Percentiles rank a stretch among this genome's conserved stretches.
Conservation (phyloP, 352 stramenopile genomes). For the Pythium angustatum region DNA sequence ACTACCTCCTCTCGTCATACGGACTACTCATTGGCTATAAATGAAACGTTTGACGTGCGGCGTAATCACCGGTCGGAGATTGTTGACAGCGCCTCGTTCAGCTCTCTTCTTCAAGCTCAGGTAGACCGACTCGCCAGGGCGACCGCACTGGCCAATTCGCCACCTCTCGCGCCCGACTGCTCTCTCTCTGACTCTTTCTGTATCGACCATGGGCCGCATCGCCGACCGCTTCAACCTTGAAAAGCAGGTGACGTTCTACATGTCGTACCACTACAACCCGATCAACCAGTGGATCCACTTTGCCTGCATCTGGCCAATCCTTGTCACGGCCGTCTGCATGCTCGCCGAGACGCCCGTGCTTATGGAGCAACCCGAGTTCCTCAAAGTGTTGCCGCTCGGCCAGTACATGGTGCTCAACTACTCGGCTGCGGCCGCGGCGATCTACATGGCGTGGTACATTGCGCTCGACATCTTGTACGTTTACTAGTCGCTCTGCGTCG, state of each 20-base stretch:
- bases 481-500: not conserved
- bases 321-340: conserved; percentile 51
- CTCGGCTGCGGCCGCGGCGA: conserved; percentile 27
- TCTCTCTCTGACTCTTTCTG: not conserved
- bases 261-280: conserved; percentile 60
- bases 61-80: not conserved
- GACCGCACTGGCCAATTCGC: conserved; percentile 1
- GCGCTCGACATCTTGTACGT: conserved; percentile 39
- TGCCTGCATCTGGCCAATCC: conserved; percentile 63
- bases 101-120: no score
- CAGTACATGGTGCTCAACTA: conserved; percentile 50
- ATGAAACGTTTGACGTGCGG: not conserved
- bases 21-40: not conserved
- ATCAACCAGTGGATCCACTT: conserved; percentile 70
- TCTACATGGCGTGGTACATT: conserved; percentile 65
- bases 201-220: conserved; percentile 34
- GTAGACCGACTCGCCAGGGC: no score
- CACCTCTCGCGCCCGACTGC: not conserved
- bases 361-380: conserved; percentile 27
- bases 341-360: conserved; percentile 35
- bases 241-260: conserved; percentile 66
- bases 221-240: conserved; percentile 54
- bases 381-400: conserved; percentile 27
- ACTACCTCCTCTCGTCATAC: not conserved
- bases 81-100: not conserved